phyloP scores from a whole-genome alignment of 805 yeast genomes.

The Candida berthetii region DNA sequence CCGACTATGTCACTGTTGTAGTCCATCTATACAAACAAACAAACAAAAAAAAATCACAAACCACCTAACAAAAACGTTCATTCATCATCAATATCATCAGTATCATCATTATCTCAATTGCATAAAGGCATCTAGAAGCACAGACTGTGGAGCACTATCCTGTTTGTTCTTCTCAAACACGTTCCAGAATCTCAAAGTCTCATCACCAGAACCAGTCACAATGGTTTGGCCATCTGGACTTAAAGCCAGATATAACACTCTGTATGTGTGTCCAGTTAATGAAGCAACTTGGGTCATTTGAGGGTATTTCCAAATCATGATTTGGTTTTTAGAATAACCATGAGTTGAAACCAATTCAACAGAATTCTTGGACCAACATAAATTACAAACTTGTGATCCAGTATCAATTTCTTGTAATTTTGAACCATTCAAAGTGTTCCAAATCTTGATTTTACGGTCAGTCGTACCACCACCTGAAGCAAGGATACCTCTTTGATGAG shows the following conservation, averaged over 20 bases:
- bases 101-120: conserved; percentile 45
- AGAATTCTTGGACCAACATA: conserved; percentile 88
- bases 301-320: conserved; percentile 91
- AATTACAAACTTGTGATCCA: conserved; percentile 93
- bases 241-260: conserved; percentile 84
- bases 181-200: conserved; percentile 93
- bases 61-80: no score
- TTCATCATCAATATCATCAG: no score
- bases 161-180: conserved; percentile 74
- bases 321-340: conserved; percentile 87
- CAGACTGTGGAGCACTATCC: conserved; percentile 54
- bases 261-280: conserved; percentile 87
- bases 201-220: conserved; percentile 98
- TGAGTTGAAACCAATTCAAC: conserved; percentile 93
- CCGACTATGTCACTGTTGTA: no score
- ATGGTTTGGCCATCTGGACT: conserved; percentile 96
- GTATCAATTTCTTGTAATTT: conserved; percentile 81
- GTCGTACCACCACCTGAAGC: conserved; percentile 98
- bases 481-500: conserved; percentile 88
- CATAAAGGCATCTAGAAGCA: conserved; percentile 66
- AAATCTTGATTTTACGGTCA: conserved; percentile 81
- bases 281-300: conserved; percentile 89
- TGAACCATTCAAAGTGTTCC: conserved; percentile 83
- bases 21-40: no score
- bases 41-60: no score